Evolutionary conservation across 2,329 filamentous ascomycete genomes (phyloP).

Genomic region (Helminthosporium solani): DNA sequence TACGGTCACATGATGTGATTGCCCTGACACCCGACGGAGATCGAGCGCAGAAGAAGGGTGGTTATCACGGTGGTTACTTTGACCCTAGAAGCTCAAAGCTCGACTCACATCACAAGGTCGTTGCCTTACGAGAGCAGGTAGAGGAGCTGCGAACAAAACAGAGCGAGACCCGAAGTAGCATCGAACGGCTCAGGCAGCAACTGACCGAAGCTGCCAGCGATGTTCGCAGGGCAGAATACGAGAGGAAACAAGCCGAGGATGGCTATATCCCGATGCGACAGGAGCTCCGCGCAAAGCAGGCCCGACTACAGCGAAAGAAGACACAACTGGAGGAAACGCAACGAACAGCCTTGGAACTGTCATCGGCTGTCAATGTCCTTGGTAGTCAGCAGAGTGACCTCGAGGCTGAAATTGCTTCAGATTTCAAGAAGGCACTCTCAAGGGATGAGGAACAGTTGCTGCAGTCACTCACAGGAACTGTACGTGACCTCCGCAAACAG

Average conservation of each 20-base stretch:
- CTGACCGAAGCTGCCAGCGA: constrained; percentile 85
- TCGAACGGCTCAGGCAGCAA: constrained; percentile 81
- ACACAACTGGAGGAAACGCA: constrained; percentile 74
- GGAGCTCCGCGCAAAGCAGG: constrained; percentile 74
- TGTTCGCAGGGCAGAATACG: constrained; percentile 78
- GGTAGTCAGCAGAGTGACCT: constrained; percentile 73
- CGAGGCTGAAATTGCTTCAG: constrained; percentile 76
- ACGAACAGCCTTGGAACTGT: constrained; percentile 65
- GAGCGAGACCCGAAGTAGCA: constrained; percentile 64
- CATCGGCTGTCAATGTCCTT: constrained; percentile 58
- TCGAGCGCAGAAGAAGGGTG: constrained; percentile 90
- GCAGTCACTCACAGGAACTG: constrained; percentile 65
- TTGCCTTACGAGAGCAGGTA: constrained; percentile 72
- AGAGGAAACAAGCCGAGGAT: constrained; percentile 73
- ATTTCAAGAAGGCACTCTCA: constrained; percentile 89
- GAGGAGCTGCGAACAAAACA: constrained; percentile 67
- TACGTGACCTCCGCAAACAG: constrained; percentile 74
- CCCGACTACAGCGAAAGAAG: constrained; percentile 70
- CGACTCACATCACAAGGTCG: constrained; percentile 75
- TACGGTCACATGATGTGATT: constrained; percentile 85
- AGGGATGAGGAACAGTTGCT: constrained; percentile 80
- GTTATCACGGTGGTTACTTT: constrained; percentile 91
- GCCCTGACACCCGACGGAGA: constrained; percentile 95
- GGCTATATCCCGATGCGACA: constrained; percentile 78
- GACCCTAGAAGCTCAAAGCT: constrained; percentile 83